Evolutionary conservation across 2,329 filamentous ascomycete species (phyloP), one percentile per base, ranked within the genome.

Genomic region (Verticillium alfalfae): DNA sequence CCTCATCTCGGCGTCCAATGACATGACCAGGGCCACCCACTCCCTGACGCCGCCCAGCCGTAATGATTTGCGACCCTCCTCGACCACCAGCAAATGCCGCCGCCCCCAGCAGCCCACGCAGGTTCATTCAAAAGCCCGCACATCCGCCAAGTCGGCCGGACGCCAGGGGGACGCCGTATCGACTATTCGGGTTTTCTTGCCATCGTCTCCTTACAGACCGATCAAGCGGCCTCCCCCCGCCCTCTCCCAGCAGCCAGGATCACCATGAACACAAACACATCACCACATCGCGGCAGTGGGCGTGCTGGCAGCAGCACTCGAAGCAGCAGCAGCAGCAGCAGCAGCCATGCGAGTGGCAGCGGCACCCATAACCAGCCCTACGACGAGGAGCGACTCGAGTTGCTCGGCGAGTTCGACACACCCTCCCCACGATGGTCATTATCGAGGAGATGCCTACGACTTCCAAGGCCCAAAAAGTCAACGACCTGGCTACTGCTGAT

Each of bases 401-500:
- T 68, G 67, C 60, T 38, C 13, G 36, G 36, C 45, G 45, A 49
- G 36, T 60, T 61, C 31, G 58, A 34, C 57, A 26, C 45, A 7
- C 45, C 45, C 9, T 49, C 65, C 5, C 59, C 58, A 38, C 55
- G 60, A 61, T 60, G 62, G n/a, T 59, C 60, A 13, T 68, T 64
- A 22, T 68, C 68, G 6, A 70, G 63, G 60, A 71, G 69, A 36
- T 62, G 62, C 54, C 62, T 67, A 38, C 68, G 68, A 12, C 9
- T 69, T 36, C 65, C 64, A 18, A 64, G 67, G 16, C 61, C 68
- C 16, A 63, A 67, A 38, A 67, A 65, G 59, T 64, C 63, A 57
- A 62, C 87, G 62, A 79, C 89, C 70, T 89, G 88, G 75, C 76
- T 91, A 60, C 57, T 73, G 16, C 68, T 91, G 63, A 79, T 86